phyloP scores from a whole-genome alignment of 2,329 filamentous ascomycete species.

The Tolypocladium capitatum region DNA sequence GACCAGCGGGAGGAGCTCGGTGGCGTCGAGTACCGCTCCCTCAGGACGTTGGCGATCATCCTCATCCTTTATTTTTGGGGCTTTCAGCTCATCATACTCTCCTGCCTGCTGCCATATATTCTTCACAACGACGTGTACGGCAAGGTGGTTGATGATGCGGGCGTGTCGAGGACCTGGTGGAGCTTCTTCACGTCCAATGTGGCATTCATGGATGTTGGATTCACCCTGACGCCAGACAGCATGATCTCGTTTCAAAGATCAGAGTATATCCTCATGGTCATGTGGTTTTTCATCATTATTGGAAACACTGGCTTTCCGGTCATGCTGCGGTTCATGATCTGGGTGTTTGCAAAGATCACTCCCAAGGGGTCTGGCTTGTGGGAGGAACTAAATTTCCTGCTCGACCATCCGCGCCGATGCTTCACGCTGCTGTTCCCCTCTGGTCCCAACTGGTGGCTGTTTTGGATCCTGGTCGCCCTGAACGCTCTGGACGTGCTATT shows the following conservation, averaged over 20 bases:
- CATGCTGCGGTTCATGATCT: conserved; percentile 88
- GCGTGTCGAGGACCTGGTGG: conserved; percentile 71
- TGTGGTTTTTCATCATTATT: conserved; percentile 80
- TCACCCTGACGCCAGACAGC: conserved; percentile 81
- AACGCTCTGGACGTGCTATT: conserved; percentile 81
- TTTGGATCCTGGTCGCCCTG: conserved; percentile 67
- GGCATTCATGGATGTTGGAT: conserved; percentile 90
- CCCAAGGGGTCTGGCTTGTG: conserved; percentile 57
- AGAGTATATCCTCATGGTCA: conserved; percentile 59
- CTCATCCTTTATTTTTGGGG: conserved; percentile 69
- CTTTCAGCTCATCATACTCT: conserved; percentile 64
- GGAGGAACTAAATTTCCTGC: conserved; percentile 80
- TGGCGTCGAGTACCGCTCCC: conserved; percentile 86
- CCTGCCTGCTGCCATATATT: conserved; percentile 74
- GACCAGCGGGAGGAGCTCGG: conserved; percentile 91
- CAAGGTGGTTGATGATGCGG: conserved; percentile 44
- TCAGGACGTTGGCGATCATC: conserved; percentile 74
- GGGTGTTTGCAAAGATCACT: conserved; percentile 56
- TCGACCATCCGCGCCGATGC: conserved; percentile 90
- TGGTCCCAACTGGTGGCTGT: conserved; percentile 89
- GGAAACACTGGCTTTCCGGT: conserved; percentile 94
- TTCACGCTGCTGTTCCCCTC: conserved; percentile 91
- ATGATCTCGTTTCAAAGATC: conserved; percentile 81
- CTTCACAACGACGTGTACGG: conserved; percentile 48
- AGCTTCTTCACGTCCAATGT: conserved; percentile 79